Evolutionary conservation across 2,329 filamentous ascomycete species (phyloP), one percentile per base, ranked within the genome.

Genomic region (Gnomoniopsis sp.): DNA sequence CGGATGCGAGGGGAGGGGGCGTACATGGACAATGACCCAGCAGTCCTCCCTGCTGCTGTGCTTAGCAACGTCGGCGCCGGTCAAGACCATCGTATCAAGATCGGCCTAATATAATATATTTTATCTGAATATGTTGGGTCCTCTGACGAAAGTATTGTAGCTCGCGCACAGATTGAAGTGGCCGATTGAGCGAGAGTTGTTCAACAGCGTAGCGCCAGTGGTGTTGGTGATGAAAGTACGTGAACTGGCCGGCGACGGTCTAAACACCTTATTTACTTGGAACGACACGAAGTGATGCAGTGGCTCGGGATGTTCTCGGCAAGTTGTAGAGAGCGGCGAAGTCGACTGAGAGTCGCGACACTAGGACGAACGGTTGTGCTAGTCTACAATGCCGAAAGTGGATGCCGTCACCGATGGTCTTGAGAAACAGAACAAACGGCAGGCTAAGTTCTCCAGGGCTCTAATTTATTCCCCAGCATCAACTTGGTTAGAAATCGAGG

Each of bases 1-100:
- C 26, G 10, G 12, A 11, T 14, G 19, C 15, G 17, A 26, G 2
- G 8, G 6, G 8, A 46, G 38, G 30, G 15, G 21, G n/a, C 76
- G 63, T 74, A 85, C 90, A 75, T 96, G 90, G 61, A 96, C 84
- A 69, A 96, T 90, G 49, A 96, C 90, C 92, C 92, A 96, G 77
- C 92, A 96, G 53, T 90, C 93, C 66, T 96, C 86, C 67, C 84
- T 83, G 67, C 79, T 88, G 76, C 89, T 89, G 79, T 98, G 93
- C 77, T 91, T 77, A 22, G 80, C 79, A 59, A 85, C 77, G 55
- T 85, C 80, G 53, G 71, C 74, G 47, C 82, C 82, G 17, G 76
- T 81, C 56, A 84, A 70, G 55, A 71, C 70, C 75, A 79, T 77
- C 58, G 63, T 71, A 58, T n/a, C 15, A 33, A 26, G 11, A n/a